A percentile compares a stretch with the other conserved stretches of the same genome.
Evolutionary conservation across 1,284 basidiomycete genomes (phyloP).

Genomic region (Ustilago bromivora): DNA sequence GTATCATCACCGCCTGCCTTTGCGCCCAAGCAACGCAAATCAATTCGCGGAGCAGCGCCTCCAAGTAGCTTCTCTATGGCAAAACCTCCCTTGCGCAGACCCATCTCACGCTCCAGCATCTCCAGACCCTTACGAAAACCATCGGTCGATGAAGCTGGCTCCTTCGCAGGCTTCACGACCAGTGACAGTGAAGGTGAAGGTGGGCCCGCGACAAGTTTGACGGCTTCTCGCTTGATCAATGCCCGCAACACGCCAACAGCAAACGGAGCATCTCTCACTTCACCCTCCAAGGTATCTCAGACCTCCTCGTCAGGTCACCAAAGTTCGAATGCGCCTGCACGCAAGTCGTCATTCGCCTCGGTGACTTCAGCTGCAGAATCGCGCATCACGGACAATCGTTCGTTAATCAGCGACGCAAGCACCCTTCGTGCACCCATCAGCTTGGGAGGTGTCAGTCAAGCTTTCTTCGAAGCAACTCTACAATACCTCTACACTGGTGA

Average conservation of each 20-base stretch:
- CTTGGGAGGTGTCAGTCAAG: slow-evolving; percentile 47
- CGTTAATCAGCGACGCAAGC: slow-evolving; percentile 44
- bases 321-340: slow-evolving; percentile 1
- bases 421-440: slow-evolving; percentile 54
- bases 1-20: slow-evolving; percentile 6
- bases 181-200: slow-evolving; percentile 59
- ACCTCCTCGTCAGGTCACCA: slow-evolving; percentile 15
- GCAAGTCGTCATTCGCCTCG: slow-evolving; percentile 42
- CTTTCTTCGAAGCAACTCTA: slow-evolving; percentile 59
- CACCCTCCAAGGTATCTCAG: slow-evolving; percentile 25
- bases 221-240: slow-evolving; percentile 29
- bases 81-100: slow-evolving; percentile 27
- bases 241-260: background rate
- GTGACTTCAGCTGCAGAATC: slow-evolving; percentile 28
- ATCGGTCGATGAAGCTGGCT: slow-evolving; percentile 30
- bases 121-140: slow-evolving; percentile 38
- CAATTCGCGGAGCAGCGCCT: slow-evolving; percentile 40
- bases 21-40: slow-evolving; percentile 23
- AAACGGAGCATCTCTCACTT: slow-evolving; percentile 6
- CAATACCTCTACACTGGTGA: slow-evolving; percentile 65
- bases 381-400: slow-evolving; percentile 21
- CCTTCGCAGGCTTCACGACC: slow-evolving; percentile 38
- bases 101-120: slow-evolving; percentile 45
- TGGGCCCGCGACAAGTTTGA: slow-evolving; percentile 13
- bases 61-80: slow-evolving; percentile 55